phyloP scores from a whole-genome alignment of 1,284 basidiomycete species.

The Cystobasidium pallidum region DNA sequence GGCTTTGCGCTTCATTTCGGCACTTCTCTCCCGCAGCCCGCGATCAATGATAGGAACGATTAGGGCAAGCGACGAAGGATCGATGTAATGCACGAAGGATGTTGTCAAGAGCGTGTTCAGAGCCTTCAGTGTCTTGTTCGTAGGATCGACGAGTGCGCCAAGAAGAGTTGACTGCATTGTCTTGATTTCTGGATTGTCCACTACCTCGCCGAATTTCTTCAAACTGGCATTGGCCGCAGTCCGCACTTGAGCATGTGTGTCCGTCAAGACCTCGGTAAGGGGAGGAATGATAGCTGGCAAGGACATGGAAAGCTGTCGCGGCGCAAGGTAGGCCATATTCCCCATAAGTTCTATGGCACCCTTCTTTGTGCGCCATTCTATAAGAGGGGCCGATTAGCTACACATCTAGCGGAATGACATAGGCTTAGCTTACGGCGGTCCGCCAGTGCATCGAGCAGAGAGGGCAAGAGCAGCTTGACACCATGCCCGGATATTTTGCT shows the following conservation, averaged over 20 bases:
- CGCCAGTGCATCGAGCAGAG: constrained; percentile 85
- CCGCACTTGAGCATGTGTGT: constrained; percentile 96
- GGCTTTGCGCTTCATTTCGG: constrained; percentile 93
- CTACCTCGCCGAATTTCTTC: constrained; percentile 89
- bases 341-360: constrained; percentile 97
- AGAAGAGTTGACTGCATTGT: constrained; percentile 86
- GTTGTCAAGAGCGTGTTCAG: constrained; percentile 84
- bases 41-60: constrained; percentile 95
- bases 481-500: constrained; percentile 87
- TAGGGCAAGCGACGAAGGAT: constrained; percentile 94
- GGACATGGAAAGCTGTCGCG: constrained; percentile 89
- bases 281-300: constrained; percentile 96
- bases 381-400: background rate
- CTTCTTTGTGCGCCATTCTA: constrained; percentile 94
- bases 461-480: constrained; percentile 92
- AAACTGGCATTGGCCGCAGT: constrained; percentile 90
- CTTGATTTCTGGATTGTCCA: constrained; percentile 73
- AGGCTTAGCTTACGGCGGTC: constrained; percentile 69
- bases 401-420: background rate
- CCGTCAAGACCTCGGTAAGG: constrained; percentile 90
- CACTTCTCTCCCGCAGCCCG: constrained; percentile 86
- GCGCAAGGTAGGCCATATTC: constrained; percentile 98
- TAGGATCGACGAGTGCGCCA: constrained; percentile 94
- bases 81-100: constrained; percentile 97
- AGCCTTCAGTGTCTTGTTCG: constrained; percentile 80